Conservation (phyloP, 2,329 filamentous ascomycete genomes). For the Trichoderma gracile region DNA sequence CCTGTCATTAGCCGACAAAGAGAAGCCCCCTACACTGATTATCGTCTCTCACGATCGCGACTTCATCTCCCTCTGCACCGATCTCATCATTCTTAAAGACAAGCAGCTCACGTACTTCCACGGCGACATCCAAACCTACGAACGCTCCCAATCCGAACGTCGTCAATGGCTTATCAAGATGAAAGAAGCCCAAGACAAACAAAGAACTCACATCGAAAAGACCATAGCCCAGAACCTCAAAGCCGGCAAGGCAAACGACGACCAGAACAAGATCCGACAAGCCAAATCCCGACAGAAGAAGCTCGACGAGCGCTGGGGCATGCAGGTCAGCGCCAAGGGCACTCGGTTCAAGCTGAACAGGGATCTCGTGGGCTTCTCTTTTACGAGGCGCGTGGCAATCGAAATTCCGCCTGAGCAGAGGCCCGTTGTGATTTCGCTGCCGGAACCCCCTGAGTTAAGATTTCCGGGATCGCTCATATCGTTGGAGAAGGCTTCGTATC, state of each 20-base stretch:
- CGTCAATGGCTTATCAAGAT: slow-evolving; percentile 69
- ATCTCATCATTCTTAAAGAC: slow-evolving; percentile 74
- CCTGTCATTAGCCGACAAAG: slow-evolving; percentile 52
- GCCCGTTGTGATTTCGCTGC: slow-evolving; percentile 58
- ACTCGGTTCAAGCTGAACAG: slow-evolving; percentile 79
- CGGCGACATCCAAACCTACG: slow-evolving; percentile 72
- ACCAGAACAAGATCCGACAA: slow-evolving; percentile 83
- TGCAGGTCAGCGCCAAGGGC: slow-evolving; percentile 71
- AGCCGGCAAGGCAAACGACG: slow-evolving; percentile 72
- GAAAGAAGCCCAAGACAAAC: slow-evolving; percentile 79
- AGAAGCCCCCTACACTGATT: slow-evolving; percentile 65
- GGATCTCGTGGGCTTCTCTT: slow-evolving; percentile 65
- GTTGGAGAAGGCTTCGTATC: slow-evolving; percentile 67
- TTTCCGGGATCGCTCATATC: slow-evolving; percentile 75
- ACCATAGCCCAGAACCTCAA: slow-evolving; percentile 74
- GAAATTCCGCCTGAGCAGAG: slow-evolving; percentile 67
- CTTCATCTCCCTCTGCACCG: slow-evolving; percentile 75
- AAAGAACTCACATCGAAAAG: slow-evolving; percentile 77
- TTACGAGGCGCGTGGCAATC: slow-evolving; percentile 63
- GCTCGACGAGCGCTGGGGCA: slow-evolving; percentile 75
- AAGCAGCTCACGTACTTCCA: slow-evolving; percentile 72
- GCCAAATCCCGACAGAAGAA: slow-evolving; percentile 84
- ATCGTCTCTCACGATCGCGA: slow-evolving; percentile 83
- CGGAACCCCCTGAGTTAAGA: slow-evolving; percentile 66
- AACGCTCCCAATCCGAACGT: slow-evolving; percentile 66